These are phyloP conservation scores for Botrytis cinerea DNA, from an alignment of 2,329 filamentous ascomycete genomes.

Conservation along the genomic window DNA sequence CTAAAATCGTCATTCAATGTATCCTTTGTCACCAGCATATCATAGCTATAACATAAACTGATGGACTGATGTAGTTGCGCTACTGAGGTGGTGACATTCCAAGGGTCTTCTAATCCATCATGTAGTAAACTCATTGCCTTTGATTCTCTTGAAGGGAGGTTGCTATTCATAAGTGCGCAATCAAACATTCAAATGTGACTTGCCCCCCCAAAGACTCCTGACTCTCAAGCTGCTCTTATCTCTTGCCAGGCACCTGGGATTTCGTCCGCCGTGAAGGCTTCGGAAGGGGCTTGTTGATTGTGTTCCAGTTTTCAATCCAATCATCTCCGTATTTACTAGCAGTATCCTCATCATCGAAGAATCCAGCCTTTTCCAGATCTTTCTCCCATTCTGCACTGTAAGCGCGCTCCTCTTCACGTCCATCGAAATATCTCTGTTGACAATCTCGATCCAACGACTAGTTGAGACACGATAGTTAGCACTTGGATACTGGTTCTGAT, in stretches of 20 bases:
- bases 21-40: no score
- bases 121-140: neutral
- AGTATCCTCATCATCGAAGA: constrained; percentile 10
- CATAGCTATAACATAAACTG: neutral
- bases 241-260: no score
- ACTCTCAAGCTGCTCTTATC: neutral
- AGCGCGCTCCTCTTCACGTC: neutral
- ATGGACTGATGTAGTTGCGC: neutral
- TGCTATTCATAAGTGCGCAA: neutral
- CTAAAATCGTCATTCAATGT: no score
- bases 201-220: neutral
- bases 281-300: neutral
- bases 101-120: neutral
- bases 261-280: neutral
- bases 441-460: constrained; percentile 22
- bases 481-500: no score
- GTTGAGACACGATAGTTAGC: neutral
- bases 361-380: constrained; percentile 9
- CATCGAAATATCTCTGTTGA: neutral
- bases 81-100: neutral
- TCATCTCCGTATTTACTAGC: constrained; percentile 14
- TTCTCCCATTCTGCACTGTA: constrained; percentile 8
- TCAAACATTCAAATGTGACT: no score
- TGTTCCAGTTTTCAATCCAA: constrained; percentile 17
- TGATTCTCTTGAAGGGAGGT: neutral